Evolutionary conservation across 306 rosid genomes (phyloP).

Genomic region (Albizia julibrissin): DNA sequence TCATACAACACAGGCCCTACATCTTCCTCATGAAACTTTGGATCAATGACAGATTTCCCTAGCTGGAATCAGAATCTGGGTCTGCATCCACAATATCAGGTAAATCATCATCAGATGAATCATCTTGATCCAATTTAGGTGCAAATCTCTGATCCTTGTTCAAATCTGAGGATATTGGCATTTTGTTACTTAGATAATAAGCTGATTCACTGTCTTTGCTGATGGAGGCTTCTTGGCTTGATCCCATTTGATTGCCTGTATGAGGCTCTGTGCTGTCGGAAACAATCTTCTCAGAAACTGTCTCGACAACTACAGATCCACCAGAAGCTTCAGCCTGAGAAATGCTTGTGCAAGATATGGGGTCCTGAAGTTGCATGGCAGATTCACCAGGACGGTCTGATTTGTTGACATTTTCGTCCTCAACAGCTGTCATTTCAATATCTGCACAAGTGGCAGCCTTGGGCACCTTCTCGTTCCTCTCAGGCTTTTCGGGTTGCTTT

Average conservation of each 20-base stretch:
- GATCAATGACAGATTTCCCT: slow-evolving; percentile 10
- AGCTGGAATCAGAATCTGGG: slow-evolving; percentile 68
- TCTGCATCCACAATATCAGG: slow-evolving; percentile 76
- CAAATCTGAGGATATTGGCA: slow-evolving; percentile 29
- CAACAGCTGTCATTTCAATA: slow-evolving; percentile 37
- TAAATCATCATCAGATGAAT: slow-evolving; percentile 32
- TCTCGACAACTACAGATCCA: slow-evolving; percentile 25
- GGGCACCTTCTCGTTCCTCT: slow-evolving; percentile 25
- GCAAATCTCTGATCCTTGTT: slow-evolving; percentile 28
- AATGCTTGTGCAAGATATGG: slow-evolving; percentile 25
- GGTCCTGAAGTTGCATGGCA: slow-evolving; percentile 30
- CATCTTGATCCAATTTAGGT: slow-evolving; percentile 25
- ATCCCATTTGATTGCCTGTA: slow-evolving; percentile 31
- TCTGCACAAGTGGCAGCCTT: slow-evolving; percentile 31
- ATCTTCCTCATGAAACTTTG: slow-evolving; percentile 22
- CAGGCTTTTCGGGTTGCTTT: slow-evolving; percentile 38
- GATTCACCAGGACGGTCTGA: slow-evolving; percentile 32
- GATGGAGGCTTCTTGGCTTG: slow-evolving; percentile 23
- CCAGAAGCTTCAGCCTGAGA: slow-evolving; percentile 17
- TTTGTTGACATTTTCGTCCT: slow-evolving; percentile 36
- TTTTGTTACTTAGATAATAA: slow-evolving; percentile 25
- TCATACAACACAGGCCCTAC: too few species aligned
- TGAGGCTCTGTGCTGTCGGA: slow-evolving; percentile 26
- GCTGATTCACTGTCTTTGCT: slow-evolving; percentile 24
- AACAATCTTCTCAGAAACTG: slow-evolving; percentile 30